phyloP scores from a whole-genome alignment of 176 grass and related monocot genomes.

The Rhynchospora tenuis region DNA sequence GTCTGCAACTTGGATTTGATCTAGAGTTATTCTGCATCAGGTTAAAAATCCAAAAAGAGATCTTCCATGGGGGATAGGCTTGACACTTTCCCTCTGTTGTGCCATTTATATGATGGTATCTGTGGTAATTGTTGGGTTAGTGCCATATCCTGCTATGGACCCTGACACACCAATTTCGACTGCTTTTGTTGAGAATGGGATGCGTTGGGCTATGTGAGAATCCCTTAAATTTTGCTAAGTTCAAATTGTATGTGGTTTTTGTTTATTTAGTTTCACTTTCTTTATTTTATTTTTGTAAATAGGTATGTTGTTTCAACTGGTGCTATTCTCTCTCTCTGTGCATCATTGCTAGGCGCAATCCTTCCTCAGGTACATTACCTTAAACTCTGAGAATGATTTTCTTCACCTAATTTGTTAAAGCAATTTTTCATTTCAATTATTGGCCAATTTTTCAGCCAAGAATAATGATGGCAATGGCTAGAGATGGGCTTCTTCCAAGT shows the following conservation, averaged over 20 bases:
- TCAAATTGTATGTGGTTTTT: neutral
- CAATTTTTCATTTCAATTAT: constrained; percentile 23
- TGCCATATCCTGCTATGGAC: constrained; percentile 69
- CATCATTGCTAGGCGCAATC: constrained; percentile 72
- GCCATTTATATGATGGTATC: constrained; percentile 95
- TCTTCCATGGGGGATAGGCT: constrained; percentile 67
- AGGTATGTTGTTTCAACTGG: constrained; percentile 82
- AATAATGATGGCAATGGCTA: constrained; percentile 95
- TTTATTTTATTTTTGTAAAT: constrained; percentile 16
- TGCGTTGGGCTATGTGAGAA: constrained; percentile 80
- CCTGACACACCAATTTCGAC: constrained; percentile 84
- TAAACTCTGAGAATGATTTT: neutral
- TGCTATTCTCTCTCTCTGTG: constrained; percentile 72
- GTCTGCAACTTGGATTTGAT: constrained; percentile 1
- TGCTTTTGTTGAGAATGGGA: constrained; percentile 54
- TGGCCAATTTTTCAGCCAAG: constrained; percentile 43
- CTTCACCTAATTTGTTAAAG: neutral
- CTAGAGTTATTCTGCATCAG: constrained; percentile 37
- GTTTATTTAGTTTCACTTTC: constrained; percentile 5
- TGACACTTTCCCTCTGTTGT: constrained; percentile 62
- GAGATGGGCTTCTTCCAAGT: constrained; percentile 72
- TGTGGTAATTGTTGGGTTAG: constrained; percentile 65
- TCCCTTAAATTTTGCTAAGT: neutral
- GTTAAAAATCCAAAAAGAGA: constrained; percentile 87
- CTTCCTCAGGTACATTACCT: constrained; percentile 67